A percentile compares a stretch with the other conserved stretches of the same genome.
Evolutionary conservation across 1,284 basidiomycete species (phyloP).

Genomic region (Phaffia rhodozyma): DNA sequence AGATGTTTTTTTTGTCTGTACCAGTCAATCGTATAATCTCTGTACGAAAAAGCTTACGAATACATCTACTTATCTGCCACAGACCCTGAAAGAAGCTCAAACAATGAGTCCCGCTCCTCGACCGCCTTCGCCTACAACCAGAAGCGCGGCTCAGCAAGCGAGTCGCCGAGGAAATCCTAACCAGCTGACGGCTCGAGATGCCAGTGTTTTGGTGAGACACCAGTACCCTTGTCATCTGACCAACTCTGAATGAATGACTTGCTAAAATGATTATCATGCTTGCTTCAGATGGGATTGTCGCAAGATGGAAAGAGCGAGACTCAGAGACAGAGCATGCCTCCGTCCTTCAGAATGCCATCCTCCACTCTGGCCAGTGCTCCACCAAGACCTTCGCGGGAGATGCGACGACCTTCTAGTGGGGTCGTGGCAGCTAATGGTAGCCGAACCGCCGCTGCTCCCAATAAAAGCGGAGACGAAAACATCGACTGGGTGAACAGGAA

Average conservation of each 20-base stretch:
- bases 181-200: constrained; percentile 75
- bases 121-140: constrained; percentile 79
- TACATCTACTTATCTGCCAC: too few species aligned
- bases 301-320: constrained; percentile 21
- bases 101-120: constrained; percentile 89
- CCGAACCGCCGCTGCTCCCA: not conserved
- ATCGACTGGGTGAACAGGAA: constrained; percentile 64
- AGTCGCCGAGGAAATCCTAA: constrained; percentile 76
- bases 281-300: constrained; percentile 31
- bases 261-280: constrained; percentile 19
- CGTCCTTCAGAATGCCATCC: not conserved
- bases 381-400: constrained; percentile 31
- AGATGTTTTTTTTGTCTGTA: not conserved
- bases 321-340: not conserved
- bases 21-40: too few species aligned
- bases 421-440: constrained; percentile 4
- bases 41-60: too few species aligned
- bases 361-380: not conserved
- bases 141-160: constrained; percentile 80
- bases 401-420: constrained; percentile 28
- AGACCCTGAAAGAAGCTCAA: constrained; percentile 79
- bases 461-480: not conserved
- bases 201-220: constrained; percentile 60
- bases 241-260: not conserved
- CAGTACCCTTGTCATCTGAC: too few species aligned